A percentile compares a stretch with the other conserved stretches of the same genome.
These are phyloP conservation scores for Dunaliella primolecta DNA, from an alignment of 139 green algal genomes.

Conservation along the genomic window DNA sequence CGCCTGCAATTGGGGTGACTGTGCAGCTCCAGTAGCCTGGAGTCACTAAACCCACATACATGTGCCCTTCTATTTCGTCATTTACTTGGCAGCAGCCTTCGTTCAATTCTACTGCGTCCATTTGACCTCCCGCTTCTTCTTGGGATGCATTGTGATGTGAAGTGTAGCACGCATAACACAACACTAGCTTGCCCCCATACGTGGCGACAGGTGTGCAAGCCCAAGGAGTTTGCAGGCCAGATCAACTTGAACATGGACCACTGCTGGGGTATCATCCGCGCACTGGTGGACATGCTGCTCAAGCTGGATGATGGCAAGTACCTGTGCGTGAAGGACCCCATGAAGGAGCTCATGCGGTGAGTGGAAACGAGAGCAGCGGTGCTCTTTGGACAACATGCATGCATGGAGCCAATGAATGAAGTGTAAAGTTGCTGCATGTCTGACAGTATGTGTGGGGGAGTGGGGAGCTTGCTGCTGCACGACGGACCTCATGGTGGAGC, in stretches of 20 bases:
- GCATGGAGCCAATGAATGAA: background rate
- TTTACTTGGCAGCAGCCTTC: no score
- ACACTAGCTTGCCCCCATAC: no score
- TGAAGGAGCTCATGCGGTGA: slow-evolving; percentile 83
- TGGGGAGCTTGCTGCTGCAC: slow-evolving; percentile 50
- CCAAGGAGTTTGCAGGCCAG: slow-evolving; percentile 84
- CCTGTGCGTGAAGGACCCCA: slow-evolving; percentile 91
- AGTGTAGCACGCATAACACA: no score
- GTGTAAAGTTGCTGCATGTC: background rate
- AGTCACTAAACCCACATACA: no score
- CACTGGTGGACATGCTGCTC: slow-evolving; percentile 83
- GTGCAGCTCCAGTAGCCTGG: no score
- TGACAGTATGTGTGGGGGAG: background rate
- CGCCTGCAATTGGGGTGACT: no score
- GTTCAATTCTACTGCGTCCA: no score
- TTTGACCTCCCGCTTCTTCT: no score
- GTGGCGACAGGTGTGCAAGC: slow-evolving; percentile 70
- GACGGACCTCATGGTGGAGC: slow-evolving; percentile 92
- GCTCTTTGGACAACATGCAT: no score
- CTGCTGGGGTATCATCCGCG: slow-evolving; percentile 94
- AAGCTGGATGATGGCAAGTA: slow-evolving; percentile 79
- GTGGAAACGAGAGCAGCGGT: background rate
- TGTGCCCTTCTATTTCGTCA: no score
- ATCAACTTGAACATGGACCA: slow-evolving; percentile 95
- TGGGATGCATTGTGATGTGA: no score